Evolutionary conservation across 371 early-diverging fungal genomes (phyloP).

Genomic region (Gilbertella persicaria): DNA sequence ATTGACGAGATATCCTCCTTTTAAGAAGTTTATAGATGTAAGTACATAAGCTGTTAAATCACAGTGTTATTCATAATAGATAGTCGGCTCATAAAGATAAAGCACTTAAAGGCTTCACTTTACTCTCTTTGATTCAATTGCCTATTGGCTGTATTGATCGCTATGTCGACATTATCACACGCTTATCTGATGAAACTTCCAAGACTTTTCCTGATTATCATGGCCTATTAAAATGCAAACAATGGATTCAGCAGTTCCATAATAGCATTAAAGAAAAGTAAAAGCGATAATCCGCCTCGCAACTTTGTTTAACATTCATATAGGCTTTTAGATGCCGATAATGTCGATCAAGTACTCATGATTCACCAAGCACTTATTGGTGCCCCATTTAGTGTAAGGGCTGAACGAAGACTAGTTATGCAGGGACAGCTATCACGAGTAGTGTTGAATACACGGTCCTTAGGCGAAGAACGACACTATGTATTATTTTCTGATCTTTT

Average conservation of each 20-base stretch:
- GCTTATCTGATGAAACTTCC: slow-evolving; percentile 32
- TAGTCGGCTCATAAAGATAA: slow-evolving; percentile 25
- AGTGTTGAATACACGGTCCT: slow-evolving; percentile 21
- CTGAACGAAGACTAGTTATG: slow-evolving; percentile 37
- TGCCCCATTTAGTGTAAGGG: slow-evolving; percentile 41
- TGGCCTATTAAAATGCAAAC: slow-evolving; percentile 33
- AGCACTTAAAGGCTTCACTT: slow-evolving; percentile 19
- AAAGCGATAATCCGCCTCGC: not conserved
- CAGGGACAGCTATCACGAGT: slow-evolving; percentile 37
- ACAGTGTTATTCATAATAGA: too few species aligned
- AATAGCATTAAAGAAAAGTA: slow-evolving; percentile 36
- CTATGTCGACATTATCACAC: slow-evolving; percentile 34
- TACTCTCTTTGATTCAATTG: slow-evolving; percentile 39
- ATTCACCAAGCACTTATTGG: slow-evolving; percentile 41
- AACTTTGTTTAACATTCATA: not conserved
- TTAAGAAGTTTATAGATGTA: slow-evolving; percentile 51
- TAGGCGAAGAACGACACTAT: slow-evolving; percentile 42
- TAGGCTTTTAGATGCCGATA: slow-evolving; percentile 42
- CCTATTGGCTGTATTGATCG: slow-evolving; percentile 43
- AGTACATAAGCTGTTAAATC: too few species aligned
- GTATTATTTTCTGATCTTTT: slow-evolving; percentile 47
- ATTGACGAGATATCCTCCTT: slow-evolving; percentile 41
- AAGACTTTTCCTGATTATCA: slow-evolving; percentile 44
- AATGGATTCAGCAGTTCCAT: slow-evolving; percentile 27
- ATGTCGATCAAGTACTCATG: slow-evolving; percentile 45